Evolutionary conservation across 768 basidiomycete species (phyloP), one percentile per base, ranked within the genome.

Genomic region (Jaapia argillacea): DNA sequence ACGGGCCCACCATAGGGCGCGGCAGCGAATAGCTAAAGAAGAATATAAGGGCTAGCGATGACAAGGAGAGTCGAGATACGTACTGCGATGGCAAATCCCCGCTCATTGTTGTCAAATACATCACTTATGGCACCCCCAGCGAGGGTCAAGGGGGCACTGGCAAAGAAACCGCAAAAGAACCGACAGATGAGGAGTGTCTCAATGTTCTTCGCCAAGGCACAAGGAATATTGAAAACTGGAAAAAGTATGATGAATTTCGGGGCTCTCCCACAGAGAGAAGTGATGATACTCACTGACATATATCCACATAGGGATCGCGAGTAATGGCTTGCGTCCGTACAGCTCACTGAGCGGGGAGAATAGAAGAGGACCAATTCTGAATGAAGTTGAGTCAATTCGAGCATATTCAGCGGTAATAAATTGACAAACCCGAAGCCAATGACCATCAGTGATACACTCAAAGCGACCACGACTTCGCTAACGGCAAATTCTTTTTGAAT

Each of bases 1-100:
- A 72, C 64, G 3, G 69, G 69, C 31, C 64, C 68, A 1, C 64
- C 57, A 51, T 69, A 70, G 0, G 67, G 66, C 4, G 65, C 64
- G 2, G 67, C 59, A 3, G 64, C 62, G 45, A 69, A 71, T 12
- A 68, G 37, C 28, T 33, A 16, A 10, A 16, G 28, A 33, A 33
- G 28, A 33, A 33, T 10, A 10, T 16, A 33, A 16, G 10, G 16
- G 28, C 10, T 10, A 16, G 10, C 28, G 28, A 33, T 10, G 28
- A 10, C 10, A 16, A 10, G 10, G 28, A 33, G 16, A 33, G 10
- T 33, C 10, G 16, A 33, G 28, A 33, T 33, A 33, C 28, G 16
- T 33, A 33, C 28, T 0, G 64, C 62, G 24, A 70, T 67, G 6
- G 68, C 68, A 35, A 69, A 54, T 31, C 64, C 65, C 41, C 65